phyloP scores from a whole-genome alignment of 2,329 filamentous ascomycete genomes.

The Dothideomycetes sp. region DNA sequence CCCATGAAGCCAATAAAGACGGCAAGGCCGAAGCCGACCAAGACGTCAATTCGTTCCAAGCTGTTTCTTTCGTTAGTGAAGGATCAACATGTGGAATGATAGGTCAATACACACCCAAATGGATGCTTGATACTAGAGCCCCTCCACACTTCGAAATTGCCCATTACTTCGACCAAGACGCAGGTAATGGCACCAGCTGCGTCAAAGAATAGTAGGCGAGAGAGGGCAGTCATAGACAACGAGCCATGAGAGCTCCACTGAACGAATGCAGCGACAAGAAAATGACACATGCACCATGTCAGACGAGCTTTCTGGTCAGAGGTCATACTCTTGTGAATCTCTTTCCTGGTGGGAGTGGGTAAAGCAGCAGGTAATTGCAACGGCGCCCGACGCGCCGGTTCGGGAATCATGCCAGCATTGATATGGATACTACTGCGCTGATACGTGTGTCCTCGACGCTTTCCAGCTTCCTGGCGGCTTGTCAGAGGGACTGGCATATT shows the following conservation, averaged over 20 bases:
- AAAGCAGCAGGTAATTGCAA: slow-evolving; percentile 83
- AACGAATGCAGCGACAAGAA: slow-evolving; percentile 70
- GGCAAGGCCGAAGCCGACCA: slow-evolving; percentile 92
- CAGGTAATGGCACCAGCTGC: slow-evolving; percentile 85
- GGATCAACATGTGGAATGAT: not conserved
- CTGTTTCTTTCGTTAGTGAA: slow-evolving; percentile 20
- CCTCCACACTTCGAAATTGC: slow-evolving; percentile 97
- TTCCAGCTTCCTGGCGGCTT: slow-evolving; percentile 62
- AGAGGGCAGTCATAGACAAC: slow-evolving; percentile 81
- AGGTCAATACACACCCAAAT: slow-evolving; percentile 40
- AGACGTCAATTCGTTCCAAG: slow-evolving; percentile 81
- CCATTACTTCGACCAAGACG: slow-evolving; percentile 81
- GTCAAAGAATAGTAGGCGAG: slow-evolving; percentile 90
- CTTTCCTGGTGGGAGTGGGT: slow-evolving; percentile 77
- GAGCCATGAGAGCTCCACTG: slow-evolving; percentile 79
- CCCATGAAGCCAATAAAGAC: slow-evolving; percentile 96
- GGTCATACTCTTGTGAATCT: slow-evolving; percentile 85
- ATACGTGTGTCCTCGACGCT: slow-evolving; percentile 91
- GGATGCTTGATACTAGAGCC: slow-evolving; percentile 86
- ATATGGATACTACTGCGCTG: slow-evolving; percentile 97
- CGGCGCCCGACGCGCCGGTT: slow-evolving; percentile 75
- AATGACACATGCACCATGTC: slow-evolving; percentile 84
- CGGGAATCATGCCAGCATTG: slow-evolving; percentile 21
- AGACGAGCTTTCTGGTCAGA: slow-evolving; percentile 72
- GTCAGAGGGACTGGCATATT: slow-evolving; percentile 6